phyloP scores from a whole-genome alignment of 306 rosid genomes.

The Ochetophila trinervis region DNA sequence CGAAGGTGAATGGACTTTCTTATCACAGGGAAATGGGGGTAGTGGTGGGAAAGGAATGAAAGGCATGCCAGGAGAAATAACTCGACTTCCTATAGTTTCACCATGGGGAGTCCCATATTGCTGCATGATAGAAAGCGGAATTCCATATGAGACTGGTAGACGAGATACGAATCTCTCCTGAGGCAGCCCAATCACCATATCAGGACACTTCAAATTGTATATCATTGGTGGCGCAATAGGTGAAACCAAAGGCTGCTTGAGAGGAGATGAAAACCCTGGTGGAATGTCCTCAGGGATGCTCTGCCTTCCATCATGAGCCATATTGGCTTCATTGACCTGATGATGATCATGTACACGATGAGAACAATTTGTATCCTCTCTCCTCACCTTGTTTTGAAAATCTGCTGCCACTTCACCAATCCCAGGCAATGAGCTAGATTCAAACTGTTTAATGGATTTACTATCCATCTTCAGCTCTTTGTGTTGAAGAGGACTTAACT shows the following conservation, averaged over 20 bases:
- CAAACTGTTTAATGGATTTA: slow-evolving; percentile 17
- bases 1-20: slow-evolving; percentile 41
- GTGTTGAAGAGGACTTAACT: slow-evolving; percentile 24
- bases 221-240: slow-evolving; percentile 31
- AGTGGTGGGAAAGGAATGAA: slow-evolving; percentile 89
- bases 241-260: slow-evolving; percentile 30
- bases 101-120: slow-evolving; percentile 57
- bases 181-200: slow-evolving; percentile 53
- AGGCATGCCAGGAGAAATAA: slow-evolving; percentile 86
- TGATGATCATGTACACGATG: slow-evolving; percentile 14
- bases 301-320: slow-evolving; percentile 37
- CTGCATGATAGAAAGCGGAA: slow-evolving; percentile 63
- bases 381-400: slow-evolving; percentile 13
- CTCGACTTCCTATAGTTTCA: slow-evolving; percentile 57
- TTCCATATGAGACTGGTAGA: slow-evolving; percentile 80
- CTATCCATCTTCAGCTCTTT: slow-evolving; percentile 46
- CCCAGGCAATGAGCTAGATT: slow-evolving; percentile 22
- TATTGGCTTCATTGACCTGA: slow-evolving; percentile 34
- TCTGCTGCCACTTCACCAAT: slow-evolving; percentile 14
- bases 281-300: slow-evolving; percentile 67
- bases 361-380: slow-evolving; percentile 14
- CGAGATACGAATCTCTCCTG: slow-evolving; percentile 71
- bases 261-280: slow-evolving; percentile 86
- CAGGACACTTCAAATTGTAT: slow-evolving; percentile 31
- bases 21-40: slow-evolving; percentile 58